Evolutionary conservation across 2,329 filamentous ascomycete species (phyloP).

Genomic region (Colletotrichum salicis): DNA sequence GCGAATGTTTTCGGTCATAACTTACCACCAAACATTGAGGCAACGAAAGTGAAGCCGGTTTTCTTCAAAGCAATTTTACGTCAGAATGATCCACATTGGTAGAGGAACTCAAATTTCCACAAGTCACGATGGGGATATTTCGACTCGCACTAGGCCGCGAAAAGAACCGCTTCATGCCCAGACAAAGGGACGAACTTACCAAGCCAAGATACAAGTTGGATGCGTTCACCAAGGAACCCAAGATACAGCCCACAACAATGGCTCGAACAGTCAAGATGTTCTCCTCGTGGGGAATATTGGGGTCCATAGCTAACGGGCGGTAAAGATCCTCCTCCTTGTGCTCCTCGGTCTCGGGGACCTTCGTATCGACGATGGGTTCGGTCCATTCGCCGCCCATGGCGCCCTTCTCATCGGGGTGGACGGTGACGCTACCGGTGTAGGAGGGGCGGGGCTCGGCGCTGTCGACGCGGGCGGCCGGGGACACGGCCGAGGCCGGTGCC

Average conservation of each 20-base stretch:
- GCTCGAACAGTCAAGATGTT: slow-evolving; percentile 66
- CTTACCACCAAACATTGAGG: slow-evolving; percentile 53
- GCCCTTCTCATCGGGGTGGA: slow-evolving; percentile 31
- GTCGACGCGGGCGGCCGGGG: slow-evolving; percentile 7
- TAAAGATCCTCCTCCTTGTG: slow-evolving; percentile 52
- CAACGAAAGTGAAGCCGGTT: slow-evolving; percentile 61
- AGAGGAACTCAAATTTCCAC: too few species aligned
- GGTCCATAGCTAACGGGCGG: slow-evolving; percentile 50
- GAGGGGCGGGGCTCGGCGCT: slow-evolving; percentile 21
- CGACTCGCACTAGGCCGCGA: too few species aligned
- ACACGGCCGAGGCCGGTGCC: background rate
- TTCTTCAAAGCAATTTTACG: slow-evolving; percentile 46
- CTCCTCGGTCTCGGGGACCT: slow-evolving; percentile 42
- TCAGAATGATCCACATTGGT: background rate
- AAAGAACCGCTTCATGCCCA: too few species aligned
- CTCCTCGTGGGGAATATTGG: slow-evolving; percentile 51
- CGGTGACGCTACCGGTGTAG: slow-evolving; percentile 10
- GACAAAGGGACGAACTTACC: background rate
- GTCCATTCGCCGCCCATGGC: slow-evolving; percentile 35
- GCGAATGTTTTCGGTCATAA: fast-evolving
- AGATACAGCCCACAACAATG: slow-evolving; percentile 63
- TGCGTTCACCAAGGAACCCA: slow-evolving; percentile 69
- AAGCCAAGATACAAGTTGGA: slow-evolving; percentile 70
- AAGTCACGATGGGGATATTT: too few species aligned
- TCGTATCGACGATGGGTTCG: slow-evolving; percentile 36